These are phyloP conservation scores for Thraustochytrium striatum DNA, from an alignment of 352 stramenopile genomes.

Conservation along the genomic window DNA sequence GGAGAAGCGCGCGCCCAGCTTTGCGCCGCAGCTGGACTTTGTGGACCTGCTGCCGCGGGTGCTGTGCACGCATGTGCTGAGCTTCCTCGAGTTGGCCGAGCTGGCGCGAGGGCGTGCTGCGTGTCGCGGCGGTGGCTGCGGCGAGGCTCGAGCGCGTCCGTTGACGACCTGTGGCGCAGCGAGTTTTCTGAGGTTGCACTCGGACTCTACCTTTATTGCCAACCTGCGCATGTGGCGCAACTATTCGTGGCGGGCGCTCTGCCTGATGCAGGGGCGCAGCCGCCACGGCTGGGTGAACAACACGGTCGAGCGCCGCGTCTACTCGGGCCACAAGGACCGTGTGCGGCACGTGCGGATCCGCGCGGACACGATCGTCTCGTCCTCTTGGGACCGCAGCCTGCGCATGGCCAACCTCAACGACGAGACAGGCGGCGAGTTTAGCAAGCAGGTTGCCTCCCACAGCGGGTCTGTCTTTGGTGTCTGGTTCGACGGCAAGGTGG, in stretches of 20 bases:
- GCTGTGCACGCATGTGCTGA: conserved; percentile 4
- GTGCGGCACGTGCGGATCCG: conserved; percentile 45
- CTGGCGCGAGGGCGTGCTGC: conserved; percentile 11
- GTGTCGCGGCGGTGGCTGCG: conserved; percentile 1
- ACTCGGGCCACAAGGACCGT: conserved; percentile 42
- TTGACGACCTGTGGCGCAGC: conserved; percentile 6
- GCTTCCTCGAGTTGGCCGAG: neutral
- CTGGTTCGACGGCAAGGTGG: conserved; percentile 41
- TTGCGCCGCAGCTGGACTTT: conserved; percentile 19
- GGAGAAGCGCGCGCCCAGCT: neutral
- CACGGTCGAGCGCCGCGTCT: neutral
- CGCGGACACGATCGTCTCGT: conserved; percentile 25
- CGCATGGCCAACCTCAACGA: conserved; percentile 44
- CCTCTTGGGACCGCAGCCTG: conserved; percentile 43
- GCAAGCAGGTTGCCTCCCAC: conserved; percentile 32
- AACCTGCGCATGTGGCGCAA: conserved; percentile 21
- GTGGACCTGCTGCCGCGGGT: conserved; percentile 8
- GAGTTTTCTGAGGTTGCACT: conserved; percentile 20
- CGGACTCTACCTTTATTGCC: neutral
- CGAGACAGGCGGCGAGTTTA: neutral
- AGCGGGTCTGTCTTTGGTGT: conserved; percentile 46
- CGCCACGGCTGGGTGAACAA: neutral
- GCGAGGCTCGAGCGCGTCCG: neutral
- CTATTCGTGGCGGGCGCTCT: conserved; percentile 15
- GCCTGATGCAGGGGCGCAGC: conserved; percentile 13